Base-by-base conservation (phyloP, 208 protist genomes). In the Kentomonas sorsogonicus region DNA sequence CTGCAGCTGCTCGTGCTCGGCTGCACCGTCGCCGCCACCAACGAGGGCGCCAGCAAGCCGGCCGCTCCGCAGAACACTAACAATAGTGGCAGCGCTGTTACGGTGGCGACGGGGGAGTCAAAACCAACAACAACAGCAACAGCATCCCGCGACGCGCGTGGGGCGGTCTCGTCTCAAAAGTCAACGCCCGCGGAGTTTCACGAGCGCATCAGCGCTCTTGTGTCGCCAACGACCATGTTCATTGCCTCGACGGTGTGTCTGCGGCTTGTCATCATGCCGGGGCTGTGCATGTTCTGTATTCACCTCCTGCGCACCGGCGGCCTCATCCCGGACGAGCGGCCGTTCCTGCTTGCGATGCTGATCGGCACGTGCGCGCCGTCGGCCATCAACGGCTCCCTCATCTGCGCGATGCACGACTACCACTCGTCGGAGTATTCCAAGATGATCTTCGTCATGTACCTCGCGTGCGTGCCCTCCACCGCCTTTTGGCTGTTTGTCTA, bases 361-460 rank as follows among this genome's bases (percentile, higher is more conserved):
- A 55, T 91, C 15, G 69, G 71, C 15, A 64, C 69, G 45, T 76
- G 69, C 53, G 80, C 79, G 13, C 83, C 83, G 20, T 66, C 78
- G 0, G 77, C 79, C 0, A 77, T 87, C 7, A 87, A 91, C 63
- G 69, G 76, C 23, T 85, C 79, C 7, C 69, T 85, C 26, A 77
- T 88, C 44, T 88, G 79, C 72, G 61, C 75, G 16, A 70, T 83
- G 60, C 69, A 86, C 59, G 60, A 57, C 39, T 89, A 86, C 52
- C 75, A 85, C 55, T 64, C 71, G 13, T 53, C 66, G n/a, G 68
- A 80, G 53, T 87, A 80, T 60, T 45, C 76, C 4, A 69, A 71
- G 33, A 72, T 89, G 64, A 75, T 92, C 25, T 73, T 83, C 33
- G 71, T 72, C 52, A 86, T 85, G 85, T 81, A 89, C 71, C 58